These are phyloP conservation scores for Misopates orontium DNA, from an alignment of 257 asterid species.

Conservation along the genomic window DNA sequence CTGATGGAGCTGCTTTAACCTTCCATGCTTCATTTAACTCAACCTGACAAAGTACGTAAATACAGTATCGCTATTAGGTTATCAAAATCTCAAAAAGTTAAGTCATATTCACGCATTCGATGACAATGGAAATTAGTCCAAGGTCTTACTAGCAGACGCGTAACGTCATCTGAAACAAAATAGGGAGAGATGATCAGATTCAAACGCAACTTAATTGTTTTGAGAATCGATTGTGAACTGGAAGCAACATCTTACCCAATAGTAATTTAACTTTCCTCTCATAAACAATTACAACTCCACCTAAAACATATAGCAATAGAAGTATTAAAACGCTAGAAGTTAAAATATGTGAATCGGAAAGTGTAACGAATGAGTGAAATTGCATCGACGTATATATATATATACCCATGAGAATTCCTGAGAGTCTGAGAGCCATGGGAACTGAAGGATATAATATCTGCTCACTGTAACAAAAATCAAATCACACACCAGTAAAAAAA, in stretches of 20 bases:
- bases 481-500: neutral
- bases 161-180: conserved; percentile 69
- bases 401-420: conserved; percentile 96
- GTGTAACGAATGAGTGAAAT: neutral
- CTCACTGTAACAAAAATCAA: conserved; percentile 51
- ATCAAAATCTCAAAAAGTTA: neutral
- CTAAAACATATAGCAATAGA: conserved; percentile 35
- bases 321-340: neutral
- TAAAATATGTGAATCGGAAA: conserved; percentile 7
- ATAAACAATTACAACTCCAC: conserved; percentile 94
- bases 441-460: conserved; percentile 85
- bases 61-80: neutral
- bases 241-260: conserved; percentile 48
- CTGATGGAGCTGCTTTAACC: conserved; percentile 55
- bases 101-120: neutral
- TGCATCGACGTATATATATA: neutral
- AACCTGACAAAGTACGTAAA: conserved; percentile 46
- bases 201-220: neutral
- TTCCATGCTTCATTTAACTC: conserved; percentile 95
- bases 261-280: conserved; percentile 91
- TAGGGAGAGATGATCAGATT: neutral
- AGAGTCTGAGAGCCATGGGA: conserved; percentile 96
- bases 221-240: conserved; percentile 5
- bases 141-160: conserved; percentile 71
- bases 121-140: conserved; percentile 13